A percentile compares a stretch with the other conserved stretches of the same genome.
These are phyloP conservation scores for Globisporangium emineosum DNA, from an alignment of 352 stramenopile genomes.

Conservation along the genomic window DNA sequence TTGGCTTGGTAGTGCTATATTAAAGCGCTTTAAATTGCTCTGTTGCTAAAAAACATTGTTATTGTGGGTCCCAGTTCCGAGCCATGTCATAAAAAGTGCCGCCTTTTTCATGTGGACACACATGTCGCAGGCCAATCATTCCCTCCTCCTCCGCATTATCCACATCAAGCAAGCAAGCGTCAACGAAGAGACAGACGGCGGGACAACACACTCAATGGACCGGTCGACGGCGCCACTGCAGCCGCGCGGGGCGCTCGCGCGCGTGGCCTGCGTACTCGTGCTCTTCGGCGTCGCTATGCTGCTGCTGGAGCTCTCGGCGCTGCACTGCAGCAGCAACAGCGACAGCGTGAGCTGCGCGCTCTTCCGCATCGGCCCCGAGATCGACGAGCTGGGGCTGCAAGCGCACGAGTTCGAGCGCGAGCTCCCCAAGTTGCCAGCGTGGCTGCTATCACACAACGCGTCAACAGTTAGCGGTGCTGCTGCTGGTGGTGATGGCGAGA, in stretches of 20 bases:
- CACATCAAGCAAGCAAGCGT: too few species aligned
- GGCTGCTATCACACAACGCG: background rate
- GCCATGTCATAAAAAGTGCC: too few species aligned
- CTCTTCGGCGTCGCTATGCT: background rate
- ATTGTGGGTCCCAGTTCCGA: too few species aligned
- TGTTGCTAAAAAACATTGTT: too few species aligned
- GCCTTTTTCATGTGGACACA: too few species aligned
- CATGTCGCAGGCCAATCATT: too few species aligned
- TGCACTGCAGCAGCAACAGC: background rate
- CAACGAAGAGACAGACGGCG: too few species aligned
- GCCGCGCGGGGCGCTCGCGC: background rate
- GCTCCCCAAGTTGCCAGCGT: background rate
- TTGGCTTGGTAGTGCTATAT: too few species aligned
- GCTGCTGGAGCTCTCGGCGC: constrained; percentile 11
- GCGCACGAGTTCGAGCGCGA: constrained; percentile 1
- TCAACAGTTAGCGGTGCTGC: background rate
- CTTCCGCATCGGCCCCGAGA: background rate
- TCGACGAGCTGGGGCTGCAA: constrained; percentile 2
- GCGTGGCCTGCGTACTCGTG: constrained; percentile 1
- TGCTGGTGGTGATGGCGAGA: background rate
- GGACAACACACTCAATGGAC: background rate
- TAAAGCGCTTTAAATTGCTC: too few species aligned
- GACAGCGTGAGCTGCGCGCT: background rate
- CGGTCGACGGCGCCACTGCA: background rate
- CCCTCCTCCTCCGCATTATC: too few species aligned